Conservation (phyloP, 1,139 yeast species). For the Petasospora rhodanensis region DNA sequence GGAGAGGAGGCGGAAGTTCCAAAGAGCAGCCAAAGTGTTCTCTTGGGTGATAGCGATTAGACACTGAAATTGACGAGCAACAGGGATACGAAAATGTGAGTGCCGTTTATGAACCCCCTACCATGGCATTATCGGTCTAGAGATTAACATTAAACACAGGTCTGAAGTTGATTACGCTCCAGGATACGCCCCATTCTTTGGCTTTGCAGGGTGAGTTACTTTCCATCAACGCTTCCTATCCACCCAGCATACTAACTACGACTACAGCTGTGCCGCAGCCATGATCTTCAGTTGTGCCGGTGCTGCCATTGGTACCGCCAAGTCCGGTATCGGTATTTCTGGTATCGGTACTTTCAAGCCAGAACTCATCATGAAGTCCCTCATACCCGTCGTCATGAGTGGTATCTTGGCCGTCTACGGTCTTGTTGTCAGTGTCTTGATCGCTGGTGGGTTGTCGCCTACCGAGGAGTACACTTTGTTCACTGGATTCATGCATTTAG, state of each 20-base stretch:
- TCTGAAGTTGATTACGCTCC: conserved; percentile 60
- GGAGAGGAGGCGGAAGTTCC: no score
- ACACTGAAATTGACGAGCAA: no score
- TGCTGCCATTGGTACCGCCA: conserved; percentile 98
- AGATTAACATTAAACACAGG: no score
- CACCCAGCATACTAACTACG: background rate
- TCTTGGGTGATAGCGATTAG: no score
- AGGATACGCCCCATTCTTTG: conserved; percentile 89
- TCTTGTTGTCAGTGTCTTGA: conserved; percentile 88
- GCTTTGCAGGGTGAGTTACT: conserved; percentile 68
- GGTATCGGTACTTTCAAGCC: conserved; percentile 87
- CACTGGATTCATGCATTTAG: conserved; percentile 95
- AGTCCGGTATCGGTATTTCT: conserved; percentile 95
- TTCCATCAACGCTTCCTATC: conserved; percentile 2
- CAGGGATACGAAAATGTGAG: no score
- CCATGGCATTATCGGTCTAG: no score
- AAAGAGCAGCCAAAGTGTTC: no score
- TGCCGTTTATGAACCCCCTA: no score
- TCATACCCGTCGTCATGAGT: conserved; percentile 95
- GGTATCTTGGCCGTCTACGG: conserved; percentile 98
- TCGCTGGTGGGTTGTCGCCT: conserved; percentile 89
- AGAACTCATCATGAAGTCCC: conserved; percentile 75
- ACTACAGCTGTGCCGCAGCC: conserved; percentile 70
- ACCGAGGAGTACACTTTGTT: conserved; percentile 73
- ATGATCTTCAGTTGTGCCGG: conserved; percentile 89